These are phyloP conservation scores for Glarea lozoyensis DNA, from an alignment of 495 filamentous ascomycete species.

Conservation along the genomic window DNA sequence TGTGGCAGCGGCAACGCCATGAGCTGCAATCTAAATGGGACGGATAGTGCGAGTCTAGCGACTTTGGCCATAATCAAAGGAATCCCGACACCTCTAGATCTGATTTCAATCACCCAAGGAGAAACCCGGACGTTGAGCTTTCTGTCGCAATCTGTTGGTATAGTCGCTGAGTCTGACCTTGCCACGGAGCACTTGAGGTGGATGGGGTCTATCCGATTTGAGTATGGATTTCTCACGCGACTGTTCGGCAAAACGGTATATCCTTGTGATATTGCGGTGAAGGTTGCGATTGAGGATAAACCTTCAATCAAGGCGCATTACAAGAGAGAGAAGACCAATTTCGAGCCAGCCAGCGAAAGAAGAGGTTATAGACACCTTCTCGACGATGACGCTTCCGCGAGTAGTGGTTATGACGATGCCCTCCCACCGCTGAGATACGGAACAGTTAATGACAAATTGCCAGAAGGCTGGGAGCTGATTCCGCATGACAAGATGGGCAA, in stretches of 20 bases:
- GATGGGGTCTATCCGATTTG: conserved; percentile 83
- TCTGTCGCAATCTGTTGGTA: conserved; percentile 81
- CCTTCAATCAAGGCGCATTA: conserved; percentile 67
- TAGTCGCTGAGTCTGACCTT: conserved; percentile 83
- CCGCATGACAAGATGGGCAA: conserved; percentile 73
- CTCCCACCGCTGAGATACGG: conserved; percentile 73
- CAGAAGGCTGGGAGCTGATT: conserved; percentile 62
- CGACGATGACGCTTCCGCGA: conserved; percentile 22
- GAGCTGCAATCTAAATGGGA: conserved; percentile 83
- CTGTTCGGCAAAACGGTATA: conserved; percentile 66
- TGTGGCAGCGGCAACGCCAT: conserved; percentile 93
- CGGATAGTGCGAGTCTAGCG: conserved; percentile 63
- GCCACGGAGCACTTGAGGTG: conserved; percentile 85
- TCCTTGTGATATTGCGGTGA: conserved; percentile 81
- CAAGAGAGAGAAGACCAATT: conserved; percentile 31
- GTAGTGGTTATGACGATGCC: conserved; percentile 29
- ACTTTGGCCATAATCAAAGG: conserved; percentile 82
- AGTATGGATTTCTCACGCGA: conserved; percentile 67
- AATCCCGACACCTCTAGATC: conserved; percentile 67
- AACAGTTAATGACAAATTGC: conserved; percentile 66
- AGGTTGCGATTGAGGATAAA: conserved; percentile 73
- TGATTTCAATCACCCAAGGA: conserved; percentile 82
- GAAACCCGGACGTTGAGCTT: conserved; percentile 67
- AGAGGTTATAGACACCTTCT: conserved; percentile 17
- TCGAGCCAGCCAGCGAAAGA: conserved; percentile 23